Evolutionary conservation across 164 flowering plant species (phyloP).

Genomic region (Amborella trichopoda): DNA sequence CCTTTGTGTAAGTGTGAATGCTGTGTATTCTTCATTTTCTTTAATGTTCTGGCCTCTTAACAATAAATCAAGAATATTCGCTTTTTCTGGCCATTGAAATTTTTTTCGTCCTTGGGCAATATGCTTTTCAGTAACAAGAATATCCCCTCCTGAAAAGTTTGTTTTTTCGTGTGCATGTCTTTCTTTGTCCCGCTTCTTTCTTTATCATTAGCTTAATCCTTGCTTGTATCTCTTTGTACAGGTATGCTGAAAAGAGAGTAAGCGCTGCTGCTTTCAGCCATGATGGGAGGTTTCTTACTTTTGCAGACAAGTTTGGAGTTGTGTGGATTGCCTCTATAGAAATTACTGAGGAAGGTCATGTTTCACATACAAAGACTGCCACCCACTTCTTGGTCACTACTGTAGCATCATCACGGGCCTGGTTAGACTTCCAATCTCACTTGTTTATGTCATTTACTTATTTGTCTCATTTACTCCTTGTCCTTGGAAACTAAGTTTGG

Average conservation of each 20-base stretch:
- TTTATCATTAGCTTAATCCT: no score
- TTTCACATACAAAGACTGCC: conserved; percentile 32
- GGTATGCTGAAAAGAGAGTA: conserved; percentile 88
- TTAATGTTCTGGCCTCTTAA: no score
- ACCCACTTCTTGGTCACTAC: conserved; percentile 73
- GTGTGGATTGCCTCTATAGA: conserved; percentile 57
- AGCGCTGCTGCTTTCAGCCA: conserved; percentile 75
- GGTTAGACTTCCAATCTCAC: conserved; percentile 26
- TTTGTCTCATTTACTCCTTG: no score
- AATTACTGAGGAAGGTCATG: conserved; percentile 16
- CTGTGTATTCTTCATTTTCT: no score
- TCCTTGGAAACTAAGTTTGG: no score
- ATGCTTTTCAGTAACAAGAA: background rate
- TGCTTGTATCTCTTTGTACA: conserved; percentile 16
- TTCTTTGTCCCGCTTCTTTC: no score
- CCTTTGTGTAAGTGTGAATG: no score
- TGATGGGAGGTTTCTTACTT: conserved; percentile 55
- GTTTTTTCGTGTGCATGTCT: background rate
- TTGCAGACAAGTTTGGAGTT: conserved; percentile 95
- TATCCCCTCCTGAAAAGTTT: background rate
- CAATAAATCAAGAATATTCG: no score
- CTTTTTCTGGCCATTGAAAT: no score
- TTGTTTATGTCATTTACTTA: background rate
- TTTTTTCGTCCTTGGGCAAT: no score
- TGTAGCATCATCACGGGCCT: conserved; percentile 94